Conservation (phyloP, 257 asterid genomes). For the Ehretia macrophylla region DNA sequence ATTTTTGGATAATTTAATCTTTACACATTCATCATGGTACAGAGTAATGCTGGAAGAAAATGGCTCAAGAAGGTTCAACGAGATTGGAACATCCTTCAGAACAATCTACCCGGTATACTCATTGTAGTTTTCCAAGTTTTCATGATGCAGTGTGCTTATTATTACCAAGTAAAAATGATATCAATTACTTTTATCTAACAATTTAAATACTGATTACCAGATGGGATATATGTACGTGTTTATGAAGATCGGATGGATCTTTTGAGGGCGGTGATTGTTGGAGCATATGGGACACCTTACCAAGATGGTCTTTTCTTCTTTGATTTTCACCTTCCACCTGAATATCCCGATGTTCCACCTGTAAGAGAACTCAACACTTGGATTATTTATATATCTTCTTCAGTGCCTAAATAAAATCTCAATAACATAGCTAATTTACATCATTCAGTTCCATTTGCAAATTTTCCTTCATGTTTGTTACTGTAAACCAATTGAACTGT, state of each 20-base stretch:
- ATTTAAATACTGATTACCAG: conserved; percentile 36
- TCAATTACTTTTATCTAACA: conserved; percentile 9
- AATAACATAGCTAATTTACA: not conserved
- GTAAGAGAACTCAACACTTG: conserved; percentile 35
- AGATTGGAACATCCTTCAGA: conserved; percentile 96
- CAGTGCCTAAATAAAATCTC: not conserved
- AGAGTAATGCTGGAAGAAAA: conserved; percentile 79
- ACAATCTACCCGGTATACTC: conserved; percentile 82
- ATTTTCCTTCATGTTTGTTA: not conserved
- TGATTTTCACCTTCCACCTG: conserved; percentile 91
- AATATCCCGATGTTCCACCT: conserved; percentile 94
- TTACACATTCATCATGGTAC: conserved; percentile 19
- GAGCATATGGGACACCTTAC: conserved; percentile 98
- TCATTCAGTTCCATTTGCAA: not conserved
- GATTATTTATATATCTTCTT: not conserved
- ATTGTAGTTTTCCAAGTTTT: conserved; percentile 13
- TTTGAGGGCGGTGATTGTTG: conserved; percentile 93
- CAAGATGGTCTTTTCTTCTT: conserved; percentile 99
- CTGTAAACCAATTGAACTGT: not conserved
- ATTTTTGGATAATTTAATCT: not conserved
- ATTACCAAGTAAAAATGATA: conserved; percentile 9
- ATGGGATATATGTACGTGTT: conserved; percentile 85
- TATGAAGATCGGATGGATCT: conserved; percentile 99
- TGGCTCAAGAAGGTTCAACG: conserved; percentile 97
- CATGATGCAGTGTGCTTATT: conserved; percentile 12